Base-by-base conservation (phyloP, 2,329 filamentous ascomycete genomes). In the Gaeumannomyces sp. region DNA sequence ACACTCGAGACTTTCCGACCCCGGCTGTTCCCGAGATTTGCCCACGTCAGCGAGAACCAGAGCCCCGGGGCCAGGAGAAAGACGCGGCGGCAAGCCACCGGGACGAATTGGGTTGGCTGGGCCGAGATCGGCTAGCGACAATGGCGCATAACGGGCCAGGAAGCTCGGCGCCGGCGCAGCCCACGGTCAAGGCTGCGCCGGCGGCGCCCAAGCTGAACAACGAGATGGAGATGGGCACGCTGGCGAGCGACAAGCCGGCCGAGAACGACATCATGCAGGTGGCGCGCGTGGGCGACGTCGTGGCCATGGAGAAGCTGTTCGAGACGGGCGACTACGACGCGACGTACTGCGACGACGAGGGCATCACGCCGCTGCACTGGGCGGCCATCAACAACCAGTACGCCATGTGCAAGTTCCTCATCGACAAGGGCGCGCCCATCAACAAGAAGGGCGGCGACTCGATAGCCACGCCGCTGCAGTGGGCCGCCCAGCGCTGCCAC, bases 361-460 rank as follows among this genome's bases (percentile, higher is more conserved):
- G 92, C 73, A 97, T 99, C 74, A 98, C 94, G 57, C 93, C 95
- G 68, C 79, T 99, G 76, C 95, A 98, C 82, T 99, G 95, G 95
- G 95, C 95, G 60, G 92, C 96, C 53, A 98, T 99, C 76, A 99
- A 99, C 80, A 98, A 98, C 74, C 95, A 97, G 76, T 96, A 94
- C 79, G 91, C 92, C 70, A 93, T 98, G 82, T 97, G 94, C 85
- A 94, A 95, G 76, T 97, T 96, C 77, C 87, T 99, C 59, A 85
- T 99, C 74, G 91, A 85, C 62, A 78, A 81, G 68, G 93, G 93
- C 73, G 95, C 93, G 73, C 90, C 96, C 74, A 90, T 98, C 72
- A 98, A 99, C 78, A 89, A 88, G 68, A 97, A 96, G 77, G 95
- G 96, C 76, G 95, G 95, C 76, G 94, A 98, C 73, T 97, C 93